Evolutionary conservation across 2,329 filamentous ascomycete species (phyloP), one percentile per base, ranked within the genome.

Genomic region (Colletotrichum plurivorum): DNA sequence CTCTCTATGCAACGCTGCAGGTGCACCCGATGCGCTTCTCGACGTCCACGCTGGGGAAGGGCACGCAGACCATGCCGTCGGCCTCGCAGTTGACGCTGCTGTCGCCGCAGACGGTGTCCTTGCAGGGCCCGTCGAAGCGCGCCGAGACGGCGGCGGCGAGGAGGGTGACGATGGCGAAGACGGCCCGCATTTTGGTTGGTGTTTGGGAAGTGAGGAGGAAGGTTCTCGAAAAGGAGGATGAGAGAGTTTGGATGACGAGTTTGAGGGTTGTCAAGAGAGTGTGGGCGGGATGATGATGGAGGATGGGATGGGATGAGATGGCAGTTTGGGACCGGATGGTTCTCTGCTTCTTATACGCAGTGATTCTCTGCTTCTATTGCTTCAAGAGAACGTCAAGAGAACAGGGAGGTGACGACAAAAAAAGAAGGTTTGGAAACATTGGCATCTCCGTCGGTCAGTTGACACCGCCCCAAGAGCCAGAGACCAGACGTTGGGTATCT

Each of bases 41-140:
- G 5, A 59, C 15, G 43, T 64, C 62, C 39, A 69, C 55, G 49
- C 20, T 49, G 43, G 66, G 61, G 61, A 69, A 69, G n/a, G 61
- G 61, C 54, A 69, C 66, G 43, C 66, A 69, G 66, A 69, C 36
- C 61, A 22, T 54, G 66, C 66, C 66, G 20, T 60, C 31, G 18
- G 46, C 18, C 48, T 65, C 66, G 61, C 66, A 69, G 61, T 69
- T 69, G 22, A 65, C 22, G n/a, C 22, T 54, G 54, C 41, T 16
- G 16, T 53, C 18, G 48, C 48, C 66, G 61, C 66, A 69, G 22
- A 25, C 41, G 27, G 55, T 54, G 43, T 65, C 61, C 16, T 22
- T 49, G 49, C 66, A 69, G 31, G 61, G 54, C 9, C 66, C 66
- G 61, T 69, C 54, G 49, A 69, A 69, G 54, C 55, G 62, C 41